phyloP scores from a whole-genome alignment of 257 asterid genomes.

The Prunella vulgaris region DNA sequence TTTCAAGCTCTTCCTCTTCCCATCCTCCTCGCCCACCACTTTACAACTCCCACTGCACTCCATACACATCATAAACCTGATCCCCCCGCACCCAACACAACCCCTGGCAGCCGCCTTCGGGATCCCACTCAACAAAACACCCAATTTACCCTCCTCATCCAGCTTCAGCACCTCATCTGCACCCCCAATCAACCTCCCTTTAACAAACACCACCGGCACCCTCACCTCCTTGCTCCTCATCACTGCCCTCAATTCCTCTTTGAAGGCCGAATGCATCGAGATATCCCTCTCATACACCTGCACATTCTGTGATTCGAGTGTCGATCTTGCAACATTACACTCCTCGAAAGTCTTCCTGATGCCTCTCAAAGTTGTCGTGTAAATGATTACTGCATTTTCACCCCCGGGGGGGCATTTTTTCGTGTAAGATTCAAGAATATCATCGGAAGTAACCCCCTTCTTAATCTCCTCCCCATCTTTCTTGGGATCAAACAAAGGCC shows the following conservation, averaged over 20 bases:
- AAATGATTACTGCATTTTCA: conserved; percentile 47
- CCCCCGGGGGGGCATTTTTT: conserved; percentile 67
- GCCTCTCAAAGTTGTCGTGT: conserved; percentile 81
- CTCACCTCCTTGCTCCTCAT: conserved; percentile 55
- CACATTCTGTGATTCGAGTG: conserved; percentile 54
- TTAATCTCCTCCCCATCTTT: conserved; percentile 39
- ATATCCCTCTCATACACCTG: conserved; percentile 59
- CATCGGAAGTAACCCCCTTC: not conserved
- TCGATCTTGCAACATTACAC: conserved; percentile 57
- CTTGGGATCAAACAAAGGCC: conserved; percentile 65
- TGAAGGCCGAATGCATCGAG: conserved; percentile 79
- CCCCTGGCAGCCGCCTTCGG: conserved; percentile 46
- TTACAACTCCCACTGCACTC: conserved; percentile 81
- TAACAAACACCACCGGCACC: conserved; percentile 79
- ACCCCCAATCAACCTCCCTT: conserved; percentile 87
- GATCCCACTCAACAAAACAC: conserved; percentile 47
- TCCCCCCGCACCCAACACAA: conserved; percentile 65
- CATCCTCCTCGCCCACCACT: conserved; percentile 43
- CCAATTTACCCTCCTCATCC: conserved; percentile 88
- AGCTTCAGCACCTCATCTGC: conserved; percentile 68
- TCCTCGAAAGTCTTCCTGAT: conserved; percentile 92
- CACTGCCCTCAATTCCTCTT: conserved; percentile 63
- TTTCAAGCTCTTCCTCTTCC: conserved; percentile 55
- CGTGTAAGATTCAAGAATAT: conserved; percentile 37
- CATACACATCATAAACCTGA: conserved; percentile 72